These are phyloP conservation scores for Ceratobasidium papillatum DNA, from an alignment of 1,284 basidiomycete species.

Conservation along the genomic window DNA sequence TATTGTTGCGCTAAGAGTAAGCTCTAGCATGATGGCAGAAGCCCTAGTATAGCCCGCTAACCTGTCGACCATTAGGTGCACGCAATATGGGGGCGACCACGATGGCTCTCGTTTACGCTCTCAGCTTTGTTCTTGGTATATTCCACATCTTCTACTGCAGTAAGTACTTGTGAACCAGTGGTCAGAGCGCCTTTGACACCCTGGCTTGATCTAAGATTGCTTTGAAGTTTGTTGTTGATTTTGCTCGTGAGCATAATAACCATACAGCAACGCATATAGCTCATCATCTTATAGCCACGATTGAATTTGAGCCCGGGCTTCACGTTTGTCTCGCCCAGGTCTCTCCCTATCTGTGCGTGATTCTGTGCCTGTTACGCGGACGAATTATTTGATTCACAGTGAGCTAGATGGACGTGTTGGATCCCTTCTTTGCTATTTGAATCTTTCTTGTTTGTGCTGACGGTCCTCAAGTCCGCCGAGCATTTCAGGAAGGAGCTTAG, in stretches of 20 bases:
- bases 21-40: neutral
- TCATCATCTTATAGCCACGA: neutral
- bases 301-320: neutral
- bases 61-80: neutral
- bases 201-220: neutral
- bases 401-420: constrained; percentile 30
- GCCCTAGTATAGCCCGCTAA: neutral
- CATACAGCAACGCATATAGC: neutral
- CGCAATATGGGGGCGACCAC: constrained; percentile 24
- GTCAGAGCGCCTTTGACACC: neutral
- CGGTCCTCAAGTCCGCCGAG: constrained; percentile 31
- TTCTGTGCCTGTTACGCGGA: neutral
- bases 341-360: constrained; percentile 11
- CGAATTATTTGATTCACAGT: neutral
- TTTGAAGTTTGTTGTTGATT: neutral
- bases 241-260: neutral
- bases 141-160: neutral
- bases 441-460: constrained; percentile 33
- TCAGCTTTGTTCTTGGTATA: neutral
- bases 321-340: neutral
- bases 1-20: constrained; percentile 35
- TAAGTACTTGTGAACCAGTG: neutral
- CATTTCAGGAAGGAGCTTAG: constrained; percentile 21
- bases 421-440: constrained; percentile 38
- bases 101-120: constrained; percentile 14